Conservation (phyloP, 805 yeast genomes). For the Blastobotrys americana region DNA sequence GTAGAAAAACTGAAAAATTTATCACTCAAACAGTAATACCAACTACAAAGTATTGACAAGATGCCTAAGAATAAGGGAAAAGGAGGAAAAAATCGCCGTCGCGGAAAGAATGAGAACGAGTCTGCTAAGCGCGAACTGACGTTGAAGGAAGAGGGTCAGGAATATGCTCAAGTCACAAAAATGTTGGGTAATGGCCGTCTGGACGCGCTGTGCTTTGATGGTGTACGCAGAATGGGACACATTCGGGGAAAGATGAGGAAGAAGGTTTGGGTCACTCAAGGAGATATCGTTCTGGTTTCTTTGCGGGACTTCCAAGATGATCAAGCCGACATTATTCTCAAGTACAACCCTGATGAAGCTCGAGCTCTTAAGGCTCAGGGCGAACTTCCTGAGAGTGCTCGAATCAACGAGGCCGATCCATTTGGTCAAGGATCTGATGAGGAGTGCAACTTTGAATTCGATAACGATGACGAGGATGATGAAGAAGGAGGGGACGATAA, state of each 20-base stretch:
- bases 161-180: constrained; percentile 95
- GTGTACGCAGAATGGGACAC: constrained; percentile 88
- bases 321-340: constrained; percentile 95
- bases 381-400: constrained; percentile 94
- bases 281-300: constrained; percentile 92
- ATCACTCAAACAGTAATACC: background rate
- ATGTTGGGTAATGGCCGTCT: constrained; percentile 98
- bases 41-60: constrained; percentile 15
- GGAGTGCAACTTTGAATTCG: constrained; percentile 97
- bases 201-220: constrained; percentile 93
- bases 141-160: constrained; percentile 93
- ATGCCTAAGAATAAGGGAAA: constrained; percentile 79
- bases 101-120: constrained; percentile 94
- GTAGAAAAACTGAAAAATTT: background rate
- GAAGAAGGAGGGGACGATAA: constrained; percentile 54
- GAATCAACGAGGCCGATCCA: constrained; percentile 95
- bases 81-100: constrained; percentile 73
- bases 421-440: constrained; percentile 95
- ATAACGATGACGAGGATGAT: constrained; percentile 78
- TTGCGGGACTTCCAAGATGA: constrained; percentile 98
- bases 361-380: constrained; percentile 92
- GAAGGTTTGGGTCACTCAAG: constrained; percentile 99
- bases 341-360: constrained; percentile 96
- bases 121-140: constrained; percentile 91
- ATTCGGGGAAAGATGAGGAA: constrained; percentile 98